Evolutionary conservation across 2,329 filamentous ascomycete species (phyloP).

Genomic region (Shiraia bambusicola): DNA sequence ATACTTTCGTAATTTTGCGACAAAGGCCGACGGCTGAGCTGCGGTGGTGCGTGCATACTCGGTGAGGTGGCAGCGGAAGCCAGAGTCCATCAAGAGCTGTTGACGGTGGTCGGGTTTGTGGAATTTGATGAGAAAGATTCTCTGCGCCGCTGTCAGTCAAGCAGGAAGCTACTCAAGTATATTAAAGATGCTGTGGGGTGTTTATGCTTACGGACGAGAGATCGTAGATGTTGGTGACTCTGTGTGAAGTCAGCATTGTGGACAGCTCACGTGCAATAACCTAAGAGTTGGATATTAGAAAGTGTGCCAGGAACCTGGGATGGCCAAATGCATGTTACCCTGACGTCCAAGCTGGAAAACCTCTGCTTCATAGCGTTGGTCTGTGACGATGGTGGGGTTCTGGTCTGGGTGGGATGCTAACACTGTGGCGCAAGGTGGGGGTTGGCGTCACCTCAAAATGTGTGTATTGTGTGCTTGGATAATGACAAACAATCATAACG

Average conservation of each 20-base stretch:
- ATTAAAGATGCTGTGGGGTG: not conserved
- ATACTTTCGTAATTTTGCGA: conserved; percentile 79
- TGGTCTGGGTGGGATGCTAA: conserved; percentile 27
- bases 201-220: conserved; percentile 67
- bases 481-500: too few relatives aligned
- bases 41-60: conserved; percentile 86
- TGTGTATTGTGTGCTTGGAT: too few relatives aligned
- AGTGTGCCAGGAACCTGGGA: not conserved
- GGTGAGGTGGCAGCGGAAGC: conserved; percentile 93
- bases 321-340: conserved; percentile 47
- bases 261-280: conserved; percentile 94
- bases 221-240: conserved; percentile 93
- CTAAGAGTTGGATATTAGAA: conserved; percentile 50
- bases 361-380: conserved; percentile 69
- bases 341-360: conserved; percentile 77
- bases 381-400: conserved; percentile 24
- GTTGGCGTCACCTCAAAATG: conserved; percentile 27
- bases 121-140: conserved; percentile 94
- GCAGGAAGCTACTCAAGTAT: not conserved
- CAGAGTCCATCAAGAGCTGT: conserved; percentile 89
- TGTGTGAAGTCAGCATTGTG: conserved; percentile 70
- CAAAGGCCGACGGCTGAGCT: conserved; percentile 80
- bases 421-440: conserved; percentile 15
- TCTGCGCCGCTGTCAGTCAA: conserved; percentile 46
- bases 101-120: conserved; percentile 85